Evolutionary conservation across 805 yeast genomes (phyloP).

Genomic region (Myxozyma monticola): DNA sequence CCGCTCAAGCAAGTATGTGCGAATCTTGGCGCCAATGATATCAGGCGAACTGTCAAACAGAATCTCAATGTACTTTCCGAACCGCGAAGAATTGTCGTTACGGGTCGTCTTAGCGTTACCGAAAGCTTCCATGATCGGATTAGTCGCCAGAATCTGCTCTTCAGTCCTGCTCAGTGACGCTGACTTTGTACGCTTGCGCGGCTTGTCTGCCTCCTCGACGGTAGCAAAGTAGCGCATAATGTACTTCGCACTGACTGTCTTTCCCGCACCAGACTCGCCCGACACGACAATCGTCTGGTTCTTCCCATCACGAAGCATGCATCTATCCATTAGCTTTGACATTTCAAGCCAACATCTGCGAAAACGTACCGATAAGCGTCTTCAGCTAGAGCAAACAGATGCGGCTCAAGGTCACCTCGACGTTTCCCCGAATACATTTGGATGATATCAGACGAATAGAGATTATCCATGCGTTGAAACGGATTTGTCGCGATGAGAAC

Average conservation of each 20-base stretch:
- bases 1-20: slow-evolving; percentile 90
- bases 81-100: slow-evolving; percentile 96
- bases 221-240: slow-evolving; percentile 97
- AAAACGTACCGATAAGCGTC: slow-evolving; percentile 64
- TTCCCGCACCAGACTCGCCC: slow-evolving; percentile 99
- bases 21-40: slow-evolving; percentile 90
- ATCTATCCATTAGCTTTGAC: slow-evolving; percentile 43
- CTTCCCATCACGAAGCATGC: slow-evolving; percentile 80
- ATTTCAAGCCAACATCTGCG: neutral
- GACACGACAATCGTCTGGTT: slow-evolving; percentile 96
- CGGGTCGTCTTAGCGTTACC: slow-evolving; percentile 98
- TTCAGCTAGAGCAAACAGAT: slow-evolving; percentile 94
- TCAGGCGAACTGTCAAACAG: slow-evolving; percentile 71
- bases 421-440: slow-evolving; percentile 92
- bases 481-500: slow-evolving; percentile 96
- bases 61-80: slow-evolving; percentile 93
- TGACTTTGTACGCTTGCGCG: slow-evolving; percentile 36
- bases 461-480: slow-evolving; percentile 85
- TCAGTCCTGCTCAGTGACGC: slow-evolving; percentile 86
- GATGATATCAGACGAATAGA: slow-evolving; percentile 87
- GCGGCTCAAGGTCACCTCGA: slow-evolving; percentile 95
- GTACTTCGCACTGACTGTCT: slow-evolving; percentile 94
- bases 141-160: slow-evolving; percentile 91
- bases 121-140: slow-evolving; percentile 96
- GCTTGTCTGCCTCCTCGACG: slow-evolving; percentile 60